Evolutionary conservation across 768 basidiomycete species (phyloP), one percentile per base, ranked within the genome.

Genomic region (Russula sp.): DNA sequence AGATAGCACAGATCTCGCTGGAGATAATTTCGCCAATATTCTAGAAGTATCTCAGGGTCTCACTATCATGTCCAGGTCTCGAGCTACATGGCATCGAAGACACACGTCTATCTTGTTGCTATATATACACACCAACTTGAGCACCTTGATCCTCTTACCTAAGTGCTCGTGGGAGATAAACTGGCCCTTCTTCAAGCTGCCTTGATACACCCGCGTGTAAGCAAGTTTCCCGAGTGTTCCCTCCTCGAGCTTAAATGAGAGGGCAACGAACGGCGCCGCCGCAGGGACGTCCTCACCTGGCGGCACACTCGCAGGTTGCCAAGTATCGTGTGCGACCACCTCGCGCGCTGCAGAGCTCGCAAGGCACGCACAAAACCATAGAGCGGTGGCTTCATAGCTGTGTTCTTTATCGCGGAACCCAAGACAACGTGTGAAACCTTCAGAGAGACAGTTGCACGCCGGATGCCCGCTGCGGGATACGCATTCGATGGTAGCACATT

Each of bases 161-260:
- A 94, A 94, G 45, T 95, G 81, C 9, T 89, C 93, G 70, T 98
- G 97, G 76, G 81, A 94, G 68, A 99, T 27, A 27, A 27, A 27
- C 27, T 2, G 27, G 27, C 27, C 27, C 27, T 27, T 27, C 27
- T 27, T 27, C 27, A 27, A 3, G 27, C 27, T 27, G 27, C 2
- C 27, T 27, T 27, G 27, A 27, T 27, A 27, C 27, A 99, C 91
- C 22, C 97, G 81, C 86, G 98, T 94, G 74, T 99, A 99, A 0
- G 97, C 98, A 71, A 99, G 77, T 75, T 99, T 97, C 11, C 97
- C 96, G 71, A 91, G 98, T 22, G 91, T 82, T 5, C 96, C 95
- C 77, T 99, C 97, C 74, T 99, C 97, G 50, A 99, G 79, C 78
- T 99, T 99, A 83, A 99, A 99, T 14, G 97, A 97, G 55, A 99